Evolutionary conservation across 202 grass and related monocot genomes (phyloP).

Genomic region (Carex arenaria): DNA sequence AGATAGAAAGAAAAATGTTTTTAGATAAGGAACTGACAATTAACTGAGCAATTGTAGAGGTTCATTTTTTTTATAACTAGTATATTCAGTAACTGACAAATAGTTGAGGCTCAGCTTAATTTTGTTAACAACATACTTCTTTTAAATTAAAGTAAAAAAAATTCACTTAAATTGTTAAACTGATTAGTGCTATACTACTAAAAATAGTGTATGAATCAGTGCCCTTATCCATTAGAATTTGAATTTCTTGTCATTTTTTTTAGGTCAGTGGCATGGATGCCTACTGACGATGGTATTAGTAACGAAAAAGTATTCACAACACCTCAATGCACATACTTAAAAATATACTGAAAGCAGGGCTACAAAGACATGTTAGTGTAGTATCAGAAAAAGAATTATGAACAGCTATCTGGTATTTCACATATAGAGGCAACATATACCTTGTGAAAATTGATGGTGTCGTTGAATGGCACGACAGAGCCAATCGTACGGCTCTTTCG

Average conservation of each 20-base stretch:
- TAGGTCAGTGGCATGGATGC: no score
- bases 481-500: slow-evolving; percentile 35
- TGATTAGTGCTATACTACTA: neutral
- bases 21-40: neutral
- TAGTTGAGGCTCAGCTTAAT: neutral
- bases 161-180: neutral
- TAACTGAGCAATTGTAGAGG: neutral
- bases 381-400: neutral
- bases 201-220: neutral
- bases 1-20: slow-evolving; percentile 20
- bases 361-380: neutral
- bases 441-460: slow-evolving; percentile 74
- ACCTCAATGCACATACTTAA: no score
- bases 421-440: slow-evolving; percentile 22
- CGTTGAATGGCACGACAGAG: slow-evolving; percentile 43
- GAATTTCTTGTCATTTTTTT: neutral
- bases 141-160: neutral
- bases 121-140: neutral
- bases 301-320: no score
- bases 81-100: neutral
- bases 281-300: no score
- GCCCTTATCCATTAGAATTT: neutral
- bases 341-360: neutral
- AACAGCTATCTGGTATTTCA: neutral
- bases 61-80: neutral